A percentile compares a stretch with the other conserved stretches of the same genome.
phyloP scores from a whole-genome alignment of 257 asterid species.

The Gardenia jasminoides region DNA sequence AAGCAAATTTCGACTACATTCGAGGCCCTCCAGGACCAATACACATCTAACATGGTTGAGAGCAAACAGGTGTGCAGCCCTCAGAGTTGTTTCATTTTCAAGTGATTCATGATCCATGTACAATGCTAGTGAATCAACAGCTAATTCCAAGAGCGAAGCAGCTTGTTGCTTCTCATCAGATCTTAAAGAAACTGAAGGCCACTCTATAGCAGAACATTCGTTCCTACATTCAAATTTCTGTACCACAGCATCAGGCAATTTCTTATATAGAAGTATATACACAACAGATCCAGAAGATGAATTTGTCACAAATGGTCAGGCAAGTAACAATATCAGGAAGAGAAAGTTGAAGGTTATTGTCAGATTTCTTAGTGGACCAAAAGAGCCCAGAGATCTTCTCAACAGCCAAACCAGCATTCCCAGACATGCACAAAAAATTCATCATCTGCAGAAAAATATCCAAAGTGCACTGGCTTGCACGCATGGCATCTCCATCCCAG shows the following conservation, averaged over 20 bases:
- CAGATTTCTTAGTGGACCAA: slow-evolving; percentile 25
- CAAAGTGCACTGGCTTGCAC: slow-evolving; percentile 37
- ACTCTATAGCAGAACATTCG: slow-evolving; percentile 40
- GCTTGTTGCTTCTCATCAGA: slow-evolving; percentile 40
- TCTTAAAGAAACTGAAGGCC: slow-evolving; percentile 33
- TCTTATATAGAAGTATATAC: slow-evolving; percentile 38
- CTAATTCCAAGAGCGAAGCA: slow-evolving; percentile 34
- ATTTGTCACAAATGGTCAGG: slow-evolving; percentile 38
- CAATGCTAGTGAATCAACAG: slow-evolving; percentile 39
- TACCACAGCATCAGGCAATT: slow-evolving; percentile 35
- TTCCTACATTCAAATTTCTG: slow-evolving; percentile 40
- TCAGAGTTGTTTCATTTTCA: slow-evolving; percentile 37
- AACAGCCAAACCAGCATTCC: slow-evolving; percentile 34
- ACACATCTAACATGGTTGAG: slow-evolving; percentile 47
- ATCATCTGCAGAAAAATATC: slow-evolving; percentile 50
- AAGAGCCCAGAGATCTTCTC: slow-evolving; percentile 37
- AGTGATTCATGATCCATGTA: slow-evolving; percentile 32
- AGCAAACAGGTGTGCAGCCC: slow-evolving; percentile 43
- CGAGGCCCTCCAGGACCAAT: slow-evolving; percentile 39
- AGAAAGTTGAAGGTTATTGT: slow-evolving; percentile 18
- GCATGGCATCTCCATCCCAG: slow-evolving; percentile 19
- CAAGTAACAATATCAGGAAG: slow-evolving; percentile 28
- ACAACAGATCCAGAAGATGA: slow-evolving; percentile 45
- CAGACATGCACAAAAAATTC: slow-evolving; percentile 43
- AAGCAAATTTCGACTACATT: slow-evolving; percentile 37